A percentile compares a stretch with the other conserved stretches of the same genome.
phyloP scores from a whole-genome alignment of 2,329 filamentous ascomycete genomes.

The Xylaria polymorpha region DNA sequence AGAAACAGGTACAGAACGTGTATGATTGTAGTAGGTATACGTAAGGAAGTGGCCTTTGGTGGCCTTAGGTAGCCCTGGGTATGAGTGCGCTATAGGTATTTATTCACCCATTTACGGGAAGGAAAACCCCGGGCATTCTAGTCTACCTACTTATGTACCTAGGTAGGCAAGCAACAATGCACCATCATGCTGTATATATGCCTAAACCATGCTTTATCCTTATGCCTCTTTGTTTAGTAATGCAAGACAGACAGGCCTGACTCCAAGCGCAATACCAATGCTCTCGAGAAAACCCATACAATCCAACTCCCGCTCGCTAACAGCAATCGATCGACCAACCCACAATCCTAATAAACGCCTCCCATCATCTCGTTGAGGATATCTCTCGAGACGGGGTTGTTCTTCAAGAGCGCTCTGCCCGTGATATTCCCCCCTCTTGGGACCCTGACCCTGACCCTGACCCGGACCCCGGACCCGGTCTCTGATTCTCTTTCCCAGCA shows the following conservation, averaged over 20 bases:
- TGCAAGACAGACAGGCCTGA: slow-evolving; percentile 10
- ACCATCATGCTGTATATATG: slow-evolving; percentile 7
- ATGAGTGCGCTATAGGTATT: neutral
- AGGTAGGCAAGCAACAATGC: slow-evolving; percentile 1
- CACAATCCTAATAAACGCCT: slow-evolving; percentile 42
- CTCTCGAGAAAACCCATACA: slow-evolving; percentile 5
- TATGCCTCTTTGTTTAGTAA: slow-evolving; percentile 1
- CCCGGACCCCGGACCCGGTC: slow-evolving; percentile 51
- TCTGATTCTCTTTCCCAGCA: slow-evolving; percentile 58
- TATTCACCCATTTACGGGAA: neutral
- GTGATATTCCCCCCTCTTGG: slow-evolving; percentile 69
- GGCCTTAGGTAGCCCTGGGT: no score
- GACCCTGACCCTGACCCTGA: slow-evolving; percentile 49
- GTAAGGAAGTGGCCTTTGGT: no score
- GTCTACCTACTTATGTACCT: no score
- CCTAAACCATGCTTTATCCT: slow-evolving; percentile 24
- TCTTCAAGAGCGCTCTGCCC: slow-evolving; percentile 71
- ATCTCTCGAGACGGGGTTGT: slow-evolving; percentile 76
- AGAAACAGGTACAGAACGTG: no score
- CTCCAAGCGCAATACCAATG: slow-evolving; percentile 13
- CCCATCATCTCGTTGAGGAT: slow-evolving; percentile 77
- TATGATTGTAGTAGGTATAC: neutral
- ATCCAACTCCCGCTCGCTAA: slow-evolving; percentile 8
- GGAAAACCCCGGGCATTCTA: neutral
- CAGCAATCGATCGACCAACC: neutral